phyloP scores from a whole-genome alignment of 2,329 filamentous ascomycete genomes.

The Pseudogymnoascus sp. region DNA sequence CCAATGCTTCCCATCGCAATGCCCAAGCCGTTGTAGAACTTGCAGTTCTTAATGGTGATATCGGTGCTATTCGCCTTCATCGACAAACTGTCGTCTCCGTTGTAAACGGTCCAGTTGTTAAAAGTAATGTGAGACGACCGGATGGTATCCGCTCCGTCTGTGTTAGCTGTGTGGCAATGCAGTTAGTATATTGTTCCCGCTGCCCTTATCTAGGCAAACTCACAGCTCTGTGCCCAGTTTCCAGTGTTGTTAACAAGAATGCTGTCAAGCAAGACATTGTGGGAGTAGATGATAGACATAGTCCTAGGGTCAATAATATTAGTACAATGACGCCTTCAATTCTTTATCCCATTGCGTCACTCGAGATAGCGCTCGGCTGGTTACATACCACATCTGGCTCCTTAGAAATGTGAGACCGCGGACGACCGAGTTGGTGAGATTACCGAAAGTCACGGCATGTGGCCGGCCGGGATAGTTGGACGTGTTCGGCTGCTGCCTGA shows the following conservation, averaged over 20 bases:
- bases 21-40: constrained; percentile 43
- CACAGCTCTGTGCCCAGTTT: not conserved
- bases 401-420: constrained; percentile 44
- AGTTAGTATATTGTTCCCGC: not conserved
- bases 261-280: constrained; percentile 40
- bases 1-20: constrained; percentile 53
- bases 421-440: constrained; percentile 42
- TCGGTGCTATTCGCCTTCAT: constrained; percentile 51
- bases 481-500: constrained; percentile 24
- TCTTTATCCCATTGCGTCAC: not conserved
- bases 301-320: constrained; percentile 28
- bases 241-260: constrained; percentile 46
- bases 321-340: not conserved
- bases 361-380: not conserved
- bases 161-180: constrained; percentile 24
- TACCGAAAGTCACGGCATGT: constrained; percentile 44
- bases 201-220: not conserved
- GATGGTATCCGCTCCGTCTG: constrained; percentile 44
- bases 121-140: constrained; percentile 46
- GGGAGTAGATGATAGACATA: constrained; percentile 44
- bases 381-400: constrained; percentile 49
- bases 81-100: constrained; percentile 48
- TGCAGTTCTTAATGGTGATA: constrained; percentile 42
- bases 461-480: constrained; percentile 44
- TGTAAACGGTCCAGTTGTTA: constrained; percentile 42